phyloP scores from a whole-genome alignment of 1,284 basidiomycete genomes.

The Cutaneotrichosporon arboriforme region DNA sequence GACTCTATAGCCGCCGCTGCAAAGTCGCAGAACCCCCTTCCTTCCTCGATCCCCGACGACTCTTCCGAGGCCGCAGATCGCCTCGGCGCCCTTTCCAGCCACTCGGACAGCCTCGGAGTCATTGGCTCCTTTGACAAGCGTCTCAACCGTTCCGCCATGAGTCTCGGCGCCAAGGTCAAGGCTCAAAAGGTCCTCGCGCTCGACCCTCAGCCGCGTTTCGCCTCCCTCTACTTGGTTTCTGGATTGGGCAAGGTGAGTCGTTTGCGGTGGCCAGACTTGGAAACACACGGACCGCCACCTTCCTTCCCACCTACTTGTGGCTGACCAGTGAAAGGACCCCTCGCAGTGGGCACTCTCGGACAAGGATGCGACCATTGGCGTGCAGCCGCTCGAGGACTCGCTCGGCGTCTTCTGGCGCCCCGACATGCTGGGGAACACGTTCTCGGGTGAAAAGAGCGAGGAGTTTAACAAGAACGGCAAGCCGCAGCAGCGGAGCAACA shows the following conservation, averaged over 20 bases:
- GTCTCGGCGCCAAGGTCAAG: slow-evolving; percentile 21
- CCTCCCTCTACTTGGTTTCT: slow-evolving; percentile 51
- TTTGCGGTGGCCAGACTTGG: not conserved
- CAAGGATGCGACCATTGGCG: slow-evolving; percentile 73
- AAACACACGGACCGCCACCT: not conserved
- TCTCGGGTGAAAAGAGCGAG: slow-evolving; percentile 58
- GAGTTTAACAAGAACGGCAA: slow-evolving; percentile 23
- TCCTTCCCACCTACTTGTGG: not conserved
- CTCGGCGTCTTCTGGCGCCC: slow-evolving; percentile 90
- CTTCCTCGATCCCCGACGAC: not conserved
- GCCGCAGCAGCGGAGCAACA: slow-evolving; percentile 28
- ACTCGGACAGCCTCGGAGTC: slow-evolving; percentile 9
- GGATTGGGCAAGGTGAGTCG: slow-evolving; percentile 49
- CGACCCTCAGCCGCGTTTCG: slow-evolving; percentile 42
- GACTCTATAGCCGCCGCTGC: not conserved
- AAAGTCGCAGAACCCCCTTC: not conserved
- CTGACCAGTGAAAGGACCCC: slow-evolving; percentile 21
- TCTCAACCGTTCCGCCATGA: slow-evolving; percentile 17
- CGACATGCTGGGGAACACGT: slow-evolving; percentile 82
- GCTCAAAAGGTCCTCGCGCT: slow-evolving; percentile 35
- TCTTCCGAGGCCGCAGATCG: slow-evolving; percentile 10
- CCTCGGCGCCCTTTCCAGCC: slow-evolving; percentile 7
- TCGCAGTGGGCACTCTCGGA: slow-evolving; percentile 81
- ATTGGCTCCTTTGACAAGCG: slow-evolving; percentile 18
- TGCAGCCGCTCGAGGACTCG: slow-evolving; percentile 79